Evolutionary conservation across 345 rosid species (phyloP), one percentile per base, ranked within the genome.

Genomic region (Luvunga scandens): DNA sequence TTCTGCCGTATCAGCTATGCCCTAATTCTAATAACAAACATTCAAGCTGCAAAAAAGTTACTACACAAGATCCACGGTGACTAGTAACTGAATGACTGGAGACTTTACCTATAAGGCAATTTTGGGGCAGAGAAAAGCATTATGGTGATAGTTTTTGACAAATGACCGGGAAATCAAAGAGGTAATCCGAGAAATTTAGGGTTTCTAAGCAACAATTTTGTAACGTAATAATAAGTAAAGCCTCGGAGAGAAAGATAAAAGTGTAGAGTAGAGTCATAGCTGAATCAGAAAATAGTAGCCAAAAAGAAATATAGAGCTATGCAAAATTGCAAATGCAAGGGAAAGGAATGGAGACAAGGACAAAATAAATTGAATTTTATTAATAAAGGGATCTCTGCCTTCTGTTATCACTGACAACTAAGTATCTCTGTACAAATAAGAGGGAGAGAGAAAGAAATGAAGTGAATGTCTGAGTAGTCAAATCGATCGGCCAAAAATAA

Each of bases 321-420:
- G 73, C 74, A 66, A 45, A 53, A 53, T 53, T 18, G 57, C 57
- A 53, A 53, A 16, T 53, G 57, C 57, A 53, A 53, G 21, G 22
- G 57, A 53, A 50, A 4, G 56, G 7, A 50, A 45, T 13, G 50
- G 16, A 56, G n/a, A 2, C 69, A 62, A 79, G 79, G 83, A 79
- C 85, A 81, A 81, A 77, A n/a, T 13, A 69, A 64, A 71, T 75
- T 69, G 55, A 75, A 71, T 69, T 79, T 48, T 61, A 73, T 79
- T 61, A 78, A 84, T 61, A 78, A 84, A 84, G 84, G 84, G 81
- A 78, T 85, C 82, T 87, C 81, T 87, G 89, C 76, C 85, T 72
- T 66, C 87, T 85, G 90, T 69, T 72, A 55, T 75, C 83, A 59
- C 89, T 88, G 89, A 86, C 87, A 81, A 77, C 85, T 84, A 82